Evolutionary conservation across 176 grass and related monocot genomes (phyloP), one percentile per base, ranked within the genome.

Genomic region (Phyllostachys edulis): DNA sequence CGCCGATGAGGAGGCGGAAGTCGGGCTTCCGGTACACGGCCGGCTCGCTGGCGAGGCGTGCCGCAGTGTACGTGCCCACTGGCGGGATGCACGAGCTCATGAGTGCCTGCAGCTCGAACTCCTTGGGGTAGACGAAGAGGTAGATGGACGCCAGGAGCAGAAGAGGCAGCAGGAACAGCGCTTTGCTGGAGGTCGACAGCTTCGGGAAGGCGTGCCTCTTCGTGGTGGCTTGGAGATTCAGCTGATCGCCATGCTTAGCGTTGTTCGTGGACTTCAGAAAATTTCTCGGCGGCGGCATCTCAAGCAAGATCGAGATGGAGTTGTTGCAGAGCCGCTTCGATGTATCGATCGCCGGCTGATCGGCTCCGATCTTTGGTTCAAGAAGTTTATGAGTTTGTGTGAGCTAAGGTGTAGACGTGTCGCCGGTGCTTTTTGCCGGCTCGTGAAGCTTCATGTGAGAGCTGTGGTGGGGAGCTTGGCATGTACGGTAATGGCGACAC

Each of bases 1-100:
- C 49, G 81, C 92, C 85, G 81, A 94, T 69, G 16, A 94, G 88
- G 5, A 94, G 87, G 8, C 88, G 88, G 81, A 94, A 92, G 70
- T 90, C 87, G 2, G 87, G 87, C 50, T 76, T 87, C 52, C 87
- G 46, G 78, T 79, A 80, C 23, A 63, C 78, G 24, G 17, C 20
- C 13, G 60, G 68, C 14, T 84, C 47, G 8, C 9, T 39, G 69
- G 21, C 18, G 23, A 71, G 32, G 23, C 23, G 77, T 20, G 77
- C 42, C 13, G 74, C 3, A 6, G 77, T 20, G 34, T 2, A 54
- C 4, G 55, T 9, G 7, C 0, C 66, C 10, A 27, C 7, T 5
- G 76, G 34, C 24, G 81, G 84, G 16, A 18, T 38, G 80, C 87
- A 92, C 32, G 84, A 46, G 51, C 69, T 82, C 61, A 92, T 54